phyloP scores from a whole-genome alignment of 2,329 filamentous ascomycete genomes.

The Apiospora aurea region DNA sequence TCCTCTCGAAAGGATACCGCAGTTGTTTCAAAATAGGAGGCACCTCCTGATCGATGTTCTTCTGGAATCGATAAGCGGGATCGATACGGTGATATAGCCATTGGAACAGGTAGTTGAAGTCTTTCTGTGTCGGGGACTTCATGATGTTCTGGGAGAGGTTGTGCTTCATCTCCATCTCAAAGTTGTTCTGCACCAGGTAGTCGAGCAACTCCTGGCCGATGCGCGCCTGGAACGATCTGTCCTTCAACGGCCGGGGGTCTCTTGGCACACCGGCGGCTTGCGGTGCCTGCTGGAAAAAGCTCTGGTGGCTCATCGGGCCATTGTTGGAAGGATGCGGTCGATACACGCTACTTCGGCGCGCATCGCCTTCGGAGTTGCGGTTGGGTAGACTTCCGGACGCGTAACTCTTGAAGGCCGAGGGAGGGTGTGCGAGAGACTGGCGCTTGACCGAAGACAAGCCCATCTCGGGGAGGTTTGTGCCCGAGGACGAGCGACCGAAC shows the following conservation, averaged over 20 bases:
- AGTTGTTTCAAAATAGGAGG: slow-evolving; percentile 91
- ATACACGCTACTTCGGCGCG: slow-evolving; percentile 82
- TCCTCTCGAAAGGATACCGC: slow-evolving; percentile 92
- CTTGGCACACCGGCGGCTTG: slow-evolving; percentile 81
- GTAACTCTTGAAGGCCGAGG: slow-evolving; percentile 73
- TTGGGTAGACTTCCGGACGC: slow-evolving; percentile 58
- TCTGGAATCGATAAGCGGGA: slow-evolving; percentile 90
- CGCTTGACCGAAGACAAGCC: slow-evolving; percentile 86
- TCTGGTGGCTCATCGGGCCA: slow-evolving; percentile 79
- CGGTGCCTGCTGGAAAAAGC: slow-evolving; percentile 91
- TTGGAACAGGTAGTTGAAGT: slow-evolving; percentile 97
- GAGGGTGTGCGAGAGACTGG: slow-evolving; percentile 75
- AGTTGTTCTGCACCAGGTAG: slow-evolving; percentile 91
- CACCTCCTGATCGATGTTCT: slow-evolving; percentile 94
- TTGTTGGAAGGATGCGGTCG: slow-evolving; percentile 71
- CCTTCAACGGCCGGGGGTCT: slow-evolving; percentile 86
- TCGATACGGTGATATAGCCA: slow-evolving; percentile 98
- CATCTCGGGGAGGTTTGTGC: slow-evolving; percentile 78
- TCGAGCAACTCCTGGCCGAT: slow-evolving; percentile 92
- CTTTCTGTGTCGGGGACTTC: slow-evolving; percentile 95
- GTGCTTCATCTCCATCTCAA: slow-evolving; percentile 98
- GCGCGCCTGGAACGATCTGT: slow-evolving; percentile 78
- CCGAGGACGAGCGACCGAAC: slow-evolving; percentile 85
- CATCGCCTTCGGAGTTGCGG: slow-evolving; percentile 59
- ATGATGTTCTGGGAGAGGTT: slow-evolving; percentile 88